Conservation (phyloP, 192 early-diverging fungal genomes). For the Podila verticillata region DNA sequence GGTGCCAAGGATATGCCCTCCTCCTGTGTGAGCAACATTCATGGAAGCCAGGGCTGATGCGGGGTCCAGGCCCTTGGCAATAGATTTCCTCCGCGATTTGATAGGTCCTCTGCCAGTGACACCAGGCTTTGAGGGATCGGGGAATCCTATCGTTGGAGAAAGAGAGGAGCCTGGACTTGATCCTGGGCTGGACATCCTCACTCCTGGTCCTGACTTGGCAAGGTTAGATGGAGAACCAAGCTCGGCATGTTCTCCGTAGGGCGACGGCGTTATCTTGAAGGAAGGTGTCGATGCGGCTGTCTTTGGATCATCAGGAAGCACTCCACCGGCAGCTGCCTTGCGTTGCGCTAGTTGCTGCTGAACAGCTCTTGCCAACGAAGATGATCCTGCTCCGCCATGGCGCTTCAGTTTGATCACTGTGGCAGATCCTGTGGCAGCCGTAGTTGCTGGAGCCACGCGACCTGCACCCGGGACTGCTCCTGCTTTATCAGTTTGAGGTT, state of each 20-base stretch:
- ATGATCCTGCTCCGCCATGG: constrained; percentile 57
- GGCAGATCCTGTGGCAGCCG: constrained; percentile 4
- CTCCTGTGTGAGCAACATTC: constrained; percentile 11
- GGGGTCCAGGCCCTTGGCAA: constrained; percentile 44
- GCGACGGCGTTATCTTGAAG: constrained; percentile 15
- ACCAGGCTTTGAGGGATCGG: constrained; percentile 32
- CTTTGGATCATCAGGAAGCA: constrained; percentile 20
- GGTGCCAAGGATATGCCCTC: constrained; percentile 18
- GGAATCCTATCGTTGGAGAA: constrained; percentile 27
- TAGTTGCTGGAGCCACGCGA: neutral
- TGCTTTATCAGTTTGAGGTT: no score
- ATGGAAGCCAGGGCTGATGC: constrained; percentile 20
- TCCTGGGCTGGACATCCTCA: constrained; percentile 11
- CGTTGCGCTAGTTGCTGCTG: constrained; percentile 60
- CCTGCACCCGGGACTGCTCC: neutral
- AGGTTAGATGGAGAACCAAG: neutral
- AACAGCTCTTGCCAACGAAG: constrained; percentile 64
- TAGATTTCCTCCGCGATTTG: constrained; percentile 46
- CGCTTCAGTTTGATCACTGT: constrained; percentile 47
- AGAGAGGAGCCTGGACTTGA: constrained; percentile 25
- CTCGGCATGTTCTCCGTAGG: neutral
- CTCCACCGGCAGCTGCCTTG: constrained; percentile 33
- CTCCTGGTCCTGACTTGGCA: constrained; percentile 2
- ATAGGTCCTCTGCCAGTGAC: constrained; percentile 47
- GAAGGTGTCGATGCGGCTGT: constrained; percentile 2